phyloP scores from a whole-genome alignment of 2,329 filamentous ascomycete species.

The Aspergillus hortae region DNA sequence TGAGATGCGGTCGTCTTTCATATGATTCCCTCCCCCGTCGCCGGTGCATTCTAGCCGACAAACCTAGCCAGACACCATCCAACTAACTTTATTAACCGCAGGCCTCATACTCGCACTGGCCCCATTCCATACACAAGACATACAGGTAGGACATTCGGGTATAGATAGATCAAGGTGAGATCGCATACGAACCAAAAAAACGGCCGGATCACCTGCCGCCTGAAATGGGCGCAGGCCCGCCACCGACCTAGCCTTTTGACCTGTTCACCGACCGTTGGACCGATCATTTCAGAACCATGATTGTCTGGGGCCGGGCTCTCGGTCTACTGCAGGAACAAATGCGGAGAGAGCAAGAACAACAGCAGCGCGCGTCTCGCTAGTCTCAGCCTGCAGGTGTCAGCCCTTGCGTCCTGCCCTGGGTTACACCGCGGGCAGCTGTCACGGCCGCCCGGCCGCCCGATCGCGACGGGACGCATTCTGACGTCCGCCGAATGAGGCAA shows the following conservation, averaged over 20 bases:
- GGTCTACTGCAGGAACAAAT: conserved; percentile 37
- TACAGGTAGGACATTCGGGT: no score
- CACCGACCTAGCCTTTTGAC: conserved; percentile 15
- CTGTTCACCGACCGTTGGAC: conserved; percentile 19
- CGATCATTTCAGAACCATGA: conserved; percentile 12
- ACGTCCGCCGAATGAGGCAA: no score
- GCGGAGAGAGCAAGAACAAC: conserved; percentile 18
- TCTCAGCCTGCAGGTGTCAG: background rate
- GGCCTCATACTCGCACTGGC: no score
- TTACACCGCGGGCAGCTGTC: background rate
- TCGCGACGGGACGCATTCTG: no score
- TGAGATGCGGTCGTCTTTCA: background rate
- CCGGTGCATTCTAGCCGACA: background rate
- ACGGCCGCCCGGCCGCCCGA: background rate
- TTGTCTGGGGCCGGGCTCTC: conserved; percentile 8
- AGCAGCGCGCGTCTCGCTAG: background rate
- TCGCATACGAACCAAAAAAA: background rate
- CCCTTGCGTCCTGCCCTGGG: background rate
- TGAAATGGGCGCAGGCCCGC: background rate
- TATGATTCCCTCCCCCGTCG: background rate
- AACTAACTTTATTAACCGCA: no score
- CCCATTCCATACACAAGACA: no score
- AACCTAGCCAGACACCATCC: background rate
- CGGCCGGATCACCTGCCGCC: conserved; percentile 1
- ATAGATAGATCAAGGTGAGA: no score